Percentiles rank a stretch among this genome's conserved stretches.
These are phyloP conservation scores for Thymus quinquecostatus DNA, from an alignment of 257 asterid species.

Conservation along the genomic window DNA sequence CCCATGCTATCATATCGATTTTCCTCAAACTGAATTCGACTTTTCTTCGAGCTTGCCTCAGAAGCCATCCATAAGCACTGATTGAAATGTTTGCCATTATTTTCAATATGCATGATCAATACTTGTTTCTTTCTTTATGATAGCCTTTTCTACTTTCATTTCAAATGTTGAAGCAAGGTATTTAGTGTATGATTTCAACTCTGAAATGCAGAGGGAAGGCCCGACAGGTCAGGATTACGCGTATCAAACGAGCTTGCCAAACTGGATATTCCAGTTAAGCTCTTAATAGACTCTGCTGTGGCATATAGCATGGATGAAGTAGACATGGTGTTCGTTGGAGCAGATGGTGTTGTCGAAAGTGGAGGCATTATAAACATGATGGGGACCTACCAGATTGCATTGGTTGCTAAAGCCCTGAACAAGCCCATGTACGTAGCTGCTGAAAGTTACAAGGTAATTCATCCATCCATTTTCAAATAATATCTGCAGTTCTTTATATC, in stretches of 20 bases:
- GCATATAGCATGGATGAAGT: constrained; percentile 96
- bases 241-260: constrained; percentile 84
- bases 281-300: constrained; percentile 92
- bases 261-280: constrained; percentile 91
- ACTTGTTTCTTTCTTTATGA: neutral
- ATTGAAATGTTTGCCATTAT: neutral
- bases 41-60: constrained; percentile 8
- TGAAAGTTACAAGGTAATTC: constrained; percentile 85
- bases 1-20: neutral
- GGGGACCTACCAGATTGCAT: constrained; percentile 95
- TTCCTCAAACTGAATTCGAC: neutral
- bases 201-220: constrained; percentile 84
- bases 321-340: constrained; percentile 95
- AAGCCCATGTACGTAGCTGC: constrained; percentile 96
- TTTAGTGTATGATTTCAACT: constrained; percentile 21
- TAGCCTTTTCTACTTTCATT: neutral
- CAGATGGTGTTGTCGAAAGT: constrained; percentile 94
- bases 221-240: constrained; percentile 83
- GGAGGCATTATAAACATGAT: constrained; percentile 97
- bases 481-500: neutral
- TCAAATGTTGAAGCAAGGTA: constrained; percentile 4
- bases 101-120: neutral
- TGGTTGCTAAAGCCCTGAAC: constrained; percentile 96
- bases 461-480: neutral
- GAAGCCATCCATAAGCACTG: constrained; percentile 2